Conservation (phyloP, 2,329 filamentous ascomycete genomes). For the Cladophialophora immunda region DNA sequence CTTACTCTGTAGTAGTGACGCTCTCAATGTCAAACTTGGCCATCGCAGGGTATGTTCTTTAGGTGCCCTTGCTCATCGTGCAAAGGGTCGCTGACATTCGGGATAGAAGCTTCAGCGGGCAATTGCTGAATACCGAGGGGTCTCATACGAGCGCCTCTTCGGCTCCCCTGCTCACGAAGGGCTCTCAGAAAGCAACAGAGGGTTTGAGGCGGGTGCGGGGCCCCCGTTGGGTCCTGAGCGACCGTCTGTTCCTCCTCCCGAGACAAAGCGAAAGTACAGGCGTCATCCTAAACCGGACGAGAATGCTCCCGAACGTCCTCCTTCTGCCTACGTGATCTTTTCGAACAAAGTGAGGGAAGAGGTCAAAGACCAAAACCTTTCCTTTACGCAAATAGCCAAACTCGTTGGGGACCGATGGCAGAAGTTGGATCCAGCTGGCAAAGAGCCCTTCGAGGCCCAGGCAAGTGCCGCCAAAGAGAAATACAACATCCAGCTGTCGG, state of each 20-base stretch:
- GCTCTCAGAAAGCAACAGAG: conserved; percentile 47
- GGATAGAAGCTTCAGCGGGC: conserved; percentile 80
- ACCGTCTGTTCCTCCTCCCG: conserved; percentile 22
- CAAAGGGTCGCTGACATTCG: conserved; percentile 16
- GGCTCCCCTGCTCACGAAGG: conserved; percentile 47
- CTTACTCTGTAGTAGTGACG: conserved; percentile 62
- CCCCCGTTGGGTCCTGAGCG: conserved; percentile 24
- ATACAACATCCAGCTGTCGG: conserved; percentile 74
- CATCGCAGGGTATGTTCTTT: conserved; percentile 73
- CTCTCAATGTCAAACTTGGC: conserved; percentile 78
- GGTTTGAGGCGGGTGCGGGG: conserved; percentile 46
- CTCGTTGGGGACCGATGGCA: conserved; percentile 85
- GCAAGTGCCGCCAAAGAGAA: conserved; percentile 78
- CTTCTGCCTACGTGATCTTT: conserved; percentile 85
- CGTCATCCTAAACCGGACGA: conserved; percentile 70
- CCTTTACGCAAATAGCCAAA: conserved; percentile 85
- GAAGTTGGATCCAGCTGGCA: conserved; percentile 70
- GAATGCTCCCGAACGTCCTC: conserved; percentile 79
- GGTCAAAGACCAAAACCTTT: conserved; percentile 76
- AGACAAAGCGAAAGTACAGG: conserved; percentile 43
- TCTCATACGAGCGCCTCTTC: conserved; percentile 59
- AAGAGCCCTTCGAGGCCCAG: conserved; percentile 76
- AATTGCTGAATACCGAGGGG: conserved; percentile 76
- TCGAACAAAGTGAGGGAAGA: conserved; percentile 80
- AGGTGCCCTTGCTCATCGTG: not conserved